These are phyloP conservation scores for Geranium brycei DNA, from an alignment of 345 rosid species.

Conservation along the genomic window DNA sequence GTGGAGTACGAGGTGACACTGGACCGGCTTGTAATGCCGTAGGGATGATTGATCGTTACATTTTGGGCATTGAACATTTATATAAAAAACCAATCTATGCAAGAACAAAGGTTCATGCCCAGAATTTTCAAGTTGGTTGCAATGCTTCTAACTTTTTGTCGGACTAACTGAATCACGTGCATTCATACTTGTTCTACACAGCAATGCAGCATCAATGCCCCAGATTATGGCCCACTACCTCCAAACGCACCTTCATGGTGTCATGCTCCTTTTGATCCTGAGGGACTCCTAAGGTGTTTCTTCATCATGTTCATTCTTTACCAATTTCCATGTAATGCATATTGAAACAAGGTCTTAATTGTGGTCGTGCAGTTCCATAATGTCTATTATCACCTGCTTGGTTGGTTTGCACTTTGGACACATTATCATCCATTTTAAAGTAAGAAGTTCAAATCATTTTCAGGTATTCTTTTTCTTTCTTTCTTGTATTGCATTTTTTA, in stretches of 20 bases:
- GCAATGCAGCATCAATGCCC: slow-evolving; percentile 74
- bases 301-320: slow-evolving; percentile 2
- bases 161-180: not conserved
- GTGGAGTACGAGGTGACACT: slow-evolving; percentile 61
- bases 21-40: slow-evolving; percentile 78
- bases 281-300: slow-evolving; percentile 74
- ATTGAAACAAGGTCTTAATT: slow-evolving; percentile 7
- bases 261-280: slow-evolving; percentile 91
- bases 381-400: slow-evolving; percentile 71
- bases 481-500: not conserved
- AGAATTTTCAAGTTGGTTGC: slow-evolving; percentile 2
- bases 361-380: slow-evolving; percentile 49
- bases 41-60: slow-evolving; percentile 69
- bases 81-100: slow-evolving; percentile 55
- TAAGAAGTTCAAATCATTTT: slow-evolving; percentile 16
- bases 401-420: slow-evolving; percentile 82
- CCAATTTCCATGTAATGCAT: not conserved
- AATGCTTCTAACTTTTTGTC: not conserved
- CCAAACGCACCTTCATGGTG: slow-evolving; percentile 83
- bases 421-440: slow-evolving; percentile 66
- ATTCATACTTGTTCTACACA: slow-evolving; percentile 14
- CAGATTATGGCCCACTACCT: slow-evolving; percentile 61
- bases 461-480: not conserved
- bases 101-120: slow-evolving; percentile 39
- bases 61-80: slow-evolving; percentile 58